Percentiles rank a stretch among this genome's conserved stretches.
Conservation (phyloP, 805 yeast species). For the Ogataea henricii region DNA sequence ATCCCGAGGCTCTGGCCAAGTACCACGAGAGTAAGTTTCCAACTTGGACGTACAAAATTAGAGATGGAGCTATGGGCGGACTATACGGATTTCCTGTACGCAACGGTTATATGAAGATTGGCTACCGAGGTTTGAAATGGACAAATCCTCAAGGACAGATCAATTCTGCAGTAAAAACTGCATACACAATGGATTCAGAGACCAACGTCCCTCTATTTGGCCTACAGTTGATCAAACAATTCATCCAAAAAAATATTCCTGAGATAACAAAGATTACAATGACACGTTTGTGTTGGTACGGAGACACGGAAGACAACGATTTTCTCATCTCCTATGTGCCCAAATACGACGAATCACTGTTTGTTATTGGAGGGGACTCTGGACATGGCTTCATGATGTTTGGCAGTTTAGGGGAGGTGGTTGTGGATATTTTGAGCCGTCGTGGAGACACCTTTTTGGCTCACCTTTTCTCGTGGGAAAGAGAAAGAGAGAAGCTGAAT, state of each 20-base stretch:
- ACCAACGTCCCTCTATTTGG: conserved; percentile 2
- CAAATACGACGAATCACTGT: background rate
- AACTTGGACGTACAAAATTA: conserved; percentile 3
- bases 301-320: conserved; percentile 6
- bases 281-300: conserved; percentile 5
- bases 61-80: conserved; percentile 6
- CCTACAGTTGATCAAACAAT: conserved; percentile 4
- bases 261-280: background rate
- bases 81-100: conserved; percentile 1
- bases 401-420: conserved; percentile 5
- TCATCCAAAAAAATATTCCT: conserved; percentile 1
- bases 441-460: conserved; percentile 1
- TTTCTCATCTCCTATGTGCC: conserved; percentile 2
- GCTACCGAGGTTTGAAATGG: conserved; percentile 4
- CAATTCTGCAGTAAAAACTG: conserved; percentile 1
- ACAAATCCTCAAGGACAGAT: conserved; percentile 1
- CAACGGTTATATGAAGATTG: conserved; percentile 4
- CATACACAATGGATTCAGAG: background rate
- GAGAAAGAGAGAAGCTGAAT: conserved; percentile 3
- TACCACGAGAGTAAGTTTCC: conserved; percentile 2
- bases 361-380: conserved; percentile 4
- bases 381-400: conserved; percentile 6
- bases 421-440: background rate
- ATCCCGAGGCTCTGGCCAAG: background rate
- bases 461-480: background rate